Evolutionary conservation across 1,284 basidiomycete genomes (phyloP).

Genomic region (Cutaneotrichosporon cyanovorans): DNA sequence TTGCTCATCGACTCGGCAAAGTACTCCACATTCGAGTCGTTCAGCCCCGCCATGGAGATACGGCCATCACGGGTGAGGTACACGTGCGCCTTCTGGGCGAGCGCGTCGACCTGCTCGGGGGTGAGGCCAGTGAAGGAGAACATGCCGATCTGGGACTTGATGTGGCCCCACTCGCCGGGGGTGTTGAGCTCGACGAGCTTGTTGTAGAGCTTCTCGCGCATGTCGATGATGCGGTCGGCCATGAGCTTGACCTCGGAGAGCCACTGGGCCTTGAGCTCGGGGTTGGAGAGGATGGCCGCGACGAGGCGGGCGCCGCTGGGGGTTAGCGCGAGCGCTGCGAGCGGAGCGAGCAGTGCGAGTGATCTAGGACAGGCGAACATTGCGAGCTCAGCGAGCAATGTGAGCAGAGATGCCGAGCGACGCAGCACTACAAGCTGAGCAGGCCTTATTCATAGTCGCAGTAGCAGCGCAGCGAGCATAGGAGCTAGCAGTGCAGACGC

Average conservation of each 20-base stretch:
- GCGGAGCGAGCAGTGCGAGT: neutral
- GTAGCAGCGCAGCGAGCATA: too few relatives aligned
- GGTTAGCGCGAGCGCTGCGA: constrained; percentile 9
- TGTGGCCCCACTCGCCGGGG: constrained; percentile 91
- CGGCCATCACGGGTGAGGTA: constrained; percentile 67
- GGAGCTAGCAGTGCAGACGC: too few relatives aligned
- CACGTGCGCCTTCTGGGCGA: constrained; percentile 87
- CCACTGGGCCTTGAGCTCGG: constrained; percentile 80
- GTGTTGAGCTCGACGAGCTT: constrained; percentile 76
- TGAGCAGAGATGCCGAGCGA: too few relatives aligned
- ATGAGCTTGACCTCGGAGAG: constrained; percentile 81
- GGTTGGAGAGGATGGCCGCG: constrained; percentile 66
- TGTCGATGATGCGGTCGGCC: constrained; percentile 93
- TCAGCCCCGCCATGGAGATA: constrained; percentile 94
- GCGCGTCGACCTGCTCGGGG: constrained; percentile 66
- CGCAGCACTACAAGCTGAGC: too few relatives aligned
- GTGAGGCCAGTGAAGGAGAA: constrained; percentile 78
- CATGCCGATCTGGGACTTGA: constrained; percentile 82
- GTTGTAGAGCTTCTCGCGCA: constrained; percentile 79
- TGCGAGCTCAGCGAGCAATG: too few relatives aligned
- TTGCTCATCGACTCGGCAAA: constrained; percentile 77
- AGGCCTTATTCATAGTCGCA: too few relatives aligned
- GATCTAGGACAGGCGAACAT: too few relatives aligned
- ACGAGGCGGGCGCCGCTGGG: constrained; percentile 76
- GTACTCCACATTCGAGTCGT: constrained; percentile 76